Percentiles rank a stretch among this genome's conserved stretches.
Conservation (phyloP, 305 asterid genomes). For the Plantago lanceolata region DNA sequence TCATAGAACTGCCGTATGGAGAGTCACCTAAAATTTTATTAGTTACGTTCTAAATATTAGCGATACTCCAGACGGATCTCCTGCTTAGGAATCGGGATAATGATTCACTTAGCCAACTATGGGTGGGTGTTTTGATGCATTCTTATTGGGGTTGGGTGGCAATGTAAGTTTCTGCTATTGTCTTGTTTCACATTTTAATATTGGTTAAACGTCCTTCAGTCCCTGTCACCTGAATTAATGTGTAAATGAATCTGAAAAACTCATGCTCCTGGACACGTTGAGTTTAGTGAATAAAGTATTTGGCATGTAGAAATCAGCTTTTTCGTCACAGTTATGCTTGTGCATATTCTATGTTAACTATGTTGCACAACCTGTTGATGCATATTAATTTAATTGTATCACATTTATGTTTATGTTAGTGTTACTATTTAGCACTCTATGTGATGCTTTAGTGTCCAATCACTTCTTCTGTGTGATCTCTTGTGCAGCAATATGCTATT, state of each 20-base stretch:
- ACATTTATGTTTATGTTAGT: background rate
- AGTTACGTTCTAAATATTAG: no score
- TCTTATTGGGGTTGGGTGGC: no score
- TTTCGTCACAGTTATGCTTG: no score
- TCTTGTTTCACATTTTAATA: no score
- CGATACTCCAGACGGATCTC: no score
- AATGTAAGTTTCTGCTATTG: no score
- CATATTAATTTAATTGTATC: background rate
- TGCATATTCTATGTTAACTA: background rate
- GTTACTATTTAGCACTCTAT: background rate
- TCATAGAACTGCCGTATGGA: no score
- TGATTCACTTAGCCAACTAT: background rate
- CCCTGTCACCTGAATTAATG: no score
- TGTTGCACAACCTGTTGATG: background rate
- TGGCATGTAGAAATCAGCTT: background rate
- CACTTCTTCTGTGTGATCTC: background rate
- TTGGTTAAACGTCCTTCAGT: no score
- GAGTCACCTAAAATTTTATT: no score
- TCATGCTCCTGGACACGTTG: background rate
- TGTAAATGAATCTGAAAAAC: no score
- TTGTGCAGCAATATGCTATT: background rate
- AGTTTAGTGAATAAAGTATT: background rate
- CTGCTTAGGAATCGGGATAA: no score
- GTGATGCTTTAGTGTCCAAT: background rate
- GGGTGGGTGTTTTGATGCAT: background rate